These are phyloP conservation scores for Grosmannia serpens DNA, from an alignment of 2,329 filamentous ascomycete genomes.

Conservation along the genomic window DNA sequence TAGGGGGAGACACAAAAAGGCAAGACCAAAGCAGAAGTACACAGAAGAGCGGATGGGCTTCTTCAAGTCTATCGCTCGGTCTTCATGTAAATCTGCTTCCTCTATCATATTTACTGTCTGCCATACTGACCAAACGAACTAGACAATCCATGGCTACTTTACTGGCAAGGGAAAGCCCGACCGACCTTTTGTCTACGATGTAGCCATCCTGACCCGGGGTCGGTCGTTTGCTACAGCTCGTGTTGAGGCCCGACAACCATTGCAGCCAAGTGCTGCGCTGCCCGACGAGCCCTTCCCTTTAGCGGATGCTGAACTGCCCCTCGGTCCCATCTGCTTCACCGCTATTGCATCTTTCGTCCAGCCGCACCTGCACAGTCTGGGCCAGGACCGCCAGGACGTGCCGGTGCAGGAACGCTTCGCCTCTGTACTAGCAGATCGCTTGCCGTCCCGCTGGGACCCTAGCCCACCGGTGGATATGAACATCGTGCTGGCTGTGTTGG, in stretches of 20 bases:
- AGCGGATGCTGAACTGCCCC: constrained; percentile 25
- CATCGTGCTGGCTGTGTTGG: constrained; percentile 23
- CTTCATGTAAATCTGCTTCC: constrained; percentile 27
- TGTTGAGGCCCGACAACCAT: constrained; percentile 37
- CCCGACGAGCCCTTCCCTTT: constrained; percentile 24
- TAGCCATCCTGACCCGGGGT: constrained; percentile 31
- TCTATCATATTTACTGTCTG: too few species aligned
- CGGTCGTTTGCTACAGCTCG: constrained; percentile 37
- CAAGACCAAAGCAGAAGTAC: neutral
- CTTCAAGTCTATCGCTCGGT: constrained; percentile 4
- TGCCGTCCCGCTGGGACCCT: constrained; percentile 30
- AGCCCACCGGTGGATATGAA: constrained; percentile 36
- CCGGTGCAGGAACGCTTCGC: constrained; percentile 32
- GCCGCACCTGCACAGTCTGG: constrained; percentile 21
- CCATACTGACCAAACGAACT: constrained; percentile 25
- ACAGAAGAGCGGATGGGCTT: neutral
- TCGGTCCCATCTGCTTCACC: constrained; percentile 35
- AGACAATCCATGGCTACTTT: constrained; percentile 48
- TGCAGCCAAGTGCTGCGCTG: constrained; percentile 23
- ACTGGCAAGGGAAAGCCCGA: constrained; percentile 33
- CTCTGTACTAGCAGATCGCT: constrained; percentile 24
- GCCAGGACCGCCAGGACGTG: constrained; percentile 26
- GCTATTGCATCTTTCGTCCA: constrained; percentile 42
- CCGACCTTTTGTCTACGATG: constrained; percentile 41
- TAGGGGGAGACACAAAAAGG: constrained; percentile 11